These are phyloP conservation scores for Camelina hispida DNA, from an alignment of 345 rosid species.

Conservation along the genomic window DNA sequence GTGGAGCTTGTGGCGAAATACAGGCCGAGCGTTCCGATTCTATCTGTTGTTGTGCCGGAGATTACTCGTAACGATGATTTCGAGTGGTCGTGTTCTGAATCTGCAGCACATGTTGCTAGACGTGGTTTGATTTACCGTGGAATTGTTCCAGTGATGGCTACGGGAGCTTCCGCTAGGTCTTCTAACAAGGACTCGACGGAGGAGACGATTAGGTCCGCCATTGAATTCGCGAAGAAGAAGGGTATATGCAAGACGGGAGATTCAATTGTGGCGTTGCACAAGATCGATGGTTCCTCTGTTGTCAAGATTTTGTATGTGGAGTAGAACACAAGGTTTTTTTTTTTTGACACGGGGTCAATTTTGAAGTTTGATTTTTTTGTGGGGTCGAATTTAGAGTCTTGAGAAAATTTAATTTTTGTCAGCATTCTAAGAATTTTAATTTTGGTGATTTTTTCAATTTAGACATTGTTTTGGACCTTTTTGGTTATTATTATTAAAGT, in stretches of 20 bases:
- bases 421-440: neutral
- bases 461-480: neutral
- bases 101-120: slow-evolving; percentile 54
- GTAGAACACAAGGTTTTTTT: neutral
- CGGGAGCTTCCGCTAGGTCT: slow-evolving; percentile 53
- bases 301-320: slow-evolving; percentile 58
- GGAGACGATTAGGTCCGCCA: slow-evolving; percentile 56
- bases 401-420: neutral
- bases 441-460: neutral
- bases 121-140: slow-evolving; percentile 68
- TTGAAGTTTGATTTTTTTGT: slow-evolving; percentile 1
- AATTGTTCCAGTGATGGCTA: slow-evolving; percentile 55
- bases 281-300: slow-evolving; percentile 59
- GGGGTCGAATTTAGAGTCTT: neutral
- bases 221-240: slow-evolving; percentile 53
- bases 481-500: neutral
- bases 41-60: slow-evolving; percentile 58
- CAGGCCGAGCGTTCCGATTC: slow-evolving; percentile 64
- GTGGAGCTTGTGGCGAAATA: slow-evolving; percentile 65
- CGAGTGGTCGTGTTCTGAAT: slow-evolving; percentile 57
- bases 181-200: slow-evolving; percentile 56
- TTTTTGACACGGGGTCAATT: neutral
- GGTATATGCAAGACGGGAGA: slow-evolving; percentile 60
- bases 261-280: slow-evolving; percentile 58
- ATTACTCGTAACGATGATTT: slow-evolving; percentile 51